Conservation (phyloP, 2,329 filamentous ascomycete genomes). For the Phaeosphaeriaceae sp. region DNA sequence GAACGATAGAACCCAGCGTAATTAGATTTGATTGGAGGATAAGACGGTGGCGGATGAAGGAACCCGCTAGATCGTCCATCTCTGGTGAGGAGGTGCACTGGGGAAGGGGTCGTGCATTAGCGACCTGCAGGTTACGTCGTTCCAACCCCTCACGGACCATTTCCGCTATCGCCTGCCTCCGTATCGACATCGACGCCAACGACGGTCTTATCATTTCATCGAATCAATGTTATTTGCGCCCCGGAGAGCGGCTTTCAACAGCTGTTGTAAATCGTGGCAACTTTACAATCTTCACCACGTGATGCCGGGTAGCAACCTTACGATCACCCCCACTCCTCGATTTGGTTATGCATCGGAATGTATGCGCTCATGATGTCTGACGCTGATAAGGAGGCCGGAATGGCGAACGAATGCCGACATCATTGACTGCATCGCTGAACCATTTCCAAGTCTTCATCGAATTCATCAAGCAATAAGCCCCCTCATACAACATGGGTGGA, state of each 20-base stretch:
- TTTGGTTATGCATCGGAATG: not conserved
- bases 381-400: conserved; percentile 1
- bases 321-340: not conserved
- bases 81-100: not conserved
- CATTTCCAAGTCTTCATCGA: not conserved
- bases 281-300: not conserved
- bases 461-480: not conserved
- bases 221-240: conserved; percentile 7
- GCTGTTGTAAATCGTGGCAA: not conserved
- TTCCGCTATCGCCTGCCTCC: conserved; percentile 4
- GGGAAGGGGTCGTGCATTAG: not conserved
- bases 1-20: not conserved
- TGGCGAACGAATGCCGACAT: not conserved
- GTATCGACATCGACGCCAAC: not conserved
- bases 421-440: not conserved
- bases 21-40: conserved; percentile 1
- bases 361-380: not conserved
- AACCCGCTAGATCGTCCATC: not conserved
- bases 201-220: not conserved
- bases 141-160: not conserved
- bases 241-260: not conserved
- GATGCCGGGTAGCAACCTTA: not conserved
- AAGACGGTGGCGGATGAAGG: not conserved
- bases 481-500: conserved; percentile 5
- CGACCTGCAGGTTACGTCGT: not conserved